phyloP scores from a whole-genome alignment of 352 stramenopile species.

The Pythium graminicola region DNA sequence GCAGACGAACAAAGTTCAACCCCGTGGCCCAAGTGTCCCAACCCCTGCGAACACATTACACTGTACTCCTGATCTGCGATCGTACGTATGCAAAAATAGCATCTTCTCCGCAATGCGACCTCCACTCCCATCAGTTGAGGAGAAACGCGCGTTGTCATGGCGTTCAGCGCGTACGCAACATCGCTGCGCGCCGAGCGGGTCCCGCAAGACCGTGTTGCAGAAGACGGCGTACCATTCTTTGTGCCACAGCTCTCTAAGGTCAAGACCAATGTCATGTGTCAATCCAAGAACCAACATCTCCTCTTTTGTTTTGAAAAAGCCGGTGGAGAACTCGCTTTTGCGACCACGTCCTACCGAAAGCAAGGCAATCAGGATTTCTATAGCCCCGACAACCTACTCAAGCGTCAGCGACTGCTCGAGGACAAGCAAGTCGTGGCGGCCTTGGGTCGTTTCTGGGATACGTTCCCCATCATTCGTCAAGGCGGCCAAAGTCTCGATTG shows the following conservation, averaged over 20 bases:
- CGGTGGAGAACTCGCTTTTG: not conserved
- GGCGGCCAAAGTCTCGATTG: conserved; percentile 37
- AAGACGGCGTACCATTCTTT: conserved; percentile 28
- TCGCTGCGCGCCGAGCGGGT: conserved; percentile 23
- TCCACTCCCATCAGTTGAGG: not conserved
- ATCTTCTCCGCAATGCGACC: not conserved
- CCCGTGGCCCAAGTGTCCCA: not conserved
- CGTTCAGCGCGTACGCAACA: conserved; percentile 18
- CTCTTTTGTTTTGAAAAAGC: conserved; percentile 33
- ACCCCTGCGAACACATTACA: not conserved
- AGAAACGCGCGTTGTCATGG: not conserved
- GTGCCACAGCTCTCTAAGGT: conserved; percentile 39
- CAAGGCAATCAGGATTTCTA: conserved; percentile 66
- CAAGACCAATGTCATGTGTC: conserved; percentile 39
- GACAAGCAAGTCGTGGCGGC: conserved; percentile 38
- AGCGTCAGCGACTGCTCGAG: conserved; percentile 46
- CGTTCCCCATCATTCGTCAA: conserved; percentile 49
- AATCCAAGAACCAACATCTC: conserved; percentile 30
- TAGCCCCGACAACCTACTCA: conserved; percentile 56
- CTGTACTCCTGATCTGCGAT: not conserved
- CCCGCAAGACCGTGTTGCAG: conserved; percentile 10
- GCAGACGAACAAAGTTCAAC: not conserved
- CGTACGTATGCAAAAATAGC: not conserved
- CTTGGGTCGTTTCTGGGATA: conserved; percentile 68
- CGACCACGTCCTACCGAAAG: conserved; percentile 49